Percentiles rank a stretch among this genome's conserved stretches.
phyloP scores from a whole-genome alignment of 2,329 filamentous ascomycete species.

The Paracoccidioides lutzii region DNA sequence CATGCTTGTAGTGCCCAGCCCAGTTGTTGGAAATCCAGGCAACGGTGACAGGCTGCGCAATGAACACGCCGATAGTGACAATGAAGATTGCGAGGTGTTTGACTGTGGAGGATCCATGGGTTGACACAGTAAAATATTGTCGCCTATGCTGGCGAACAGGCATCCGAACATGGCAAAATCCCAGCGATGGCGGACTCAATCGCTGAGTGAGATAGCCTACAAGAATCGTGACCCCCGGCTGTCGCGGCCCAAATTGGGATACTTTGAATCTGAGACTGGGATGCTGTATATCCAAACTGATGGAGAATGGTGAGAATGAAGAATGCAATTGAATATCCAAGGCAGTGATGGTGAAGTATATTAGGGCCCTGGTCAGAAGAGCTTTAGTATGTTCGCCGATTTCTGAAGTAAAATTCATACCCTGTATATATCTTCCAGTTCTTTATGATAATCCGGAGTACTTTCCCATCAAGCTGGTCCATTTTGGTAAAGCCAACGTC shows the following conservation, averaged over 20 bases:
- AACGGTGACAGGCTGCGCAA: constrained; percentile 49
- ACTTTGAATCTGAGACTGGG: constrained; percentile 37
- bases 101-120: constrained; percentile 34
- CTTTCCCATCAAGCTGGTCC: constrained; percentile 40
- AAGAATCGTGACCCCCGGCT: constrained; percentile 42
- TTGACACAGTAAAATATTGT: constrained; percentile 42
- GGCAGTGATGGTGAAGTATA: constrained; percentile 49
- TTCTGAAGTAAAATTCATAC: constrained; percentile 10
- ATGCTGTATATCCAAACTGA: constrained; percentile 44
- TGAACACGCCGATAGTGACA: constrained; percentile 42
- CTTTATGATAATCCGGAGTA: constrained; percentile 34
- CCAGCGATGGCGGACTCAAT: constrained; percentile 40
- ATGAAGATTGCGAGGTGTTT: constrained; percentile 45
- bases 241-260: constrained; percentile 50
- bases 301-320: constrained; percentile 32
- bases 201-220: constrained; percentile 38
- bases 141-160: constrained; percentile 40
- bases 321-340: constrained; percentile 31
- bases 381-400: background rate
- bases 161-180: constrained; percentile 42
- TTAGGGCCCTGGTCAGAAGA: constrained; percentile 34
- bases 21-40: constrained; percentile 58
- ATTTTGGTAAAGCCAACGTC: constrained; percentile 37
- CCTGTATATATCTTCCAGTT: constrained; percentile 38
- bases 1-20: constrained; percentile 56